These are phyloP conservation scores for Alternaria sp. DNA, from an alignment of 2,329 filamentous ascomycete genomes.

Conservation along the genomic window DNA sequence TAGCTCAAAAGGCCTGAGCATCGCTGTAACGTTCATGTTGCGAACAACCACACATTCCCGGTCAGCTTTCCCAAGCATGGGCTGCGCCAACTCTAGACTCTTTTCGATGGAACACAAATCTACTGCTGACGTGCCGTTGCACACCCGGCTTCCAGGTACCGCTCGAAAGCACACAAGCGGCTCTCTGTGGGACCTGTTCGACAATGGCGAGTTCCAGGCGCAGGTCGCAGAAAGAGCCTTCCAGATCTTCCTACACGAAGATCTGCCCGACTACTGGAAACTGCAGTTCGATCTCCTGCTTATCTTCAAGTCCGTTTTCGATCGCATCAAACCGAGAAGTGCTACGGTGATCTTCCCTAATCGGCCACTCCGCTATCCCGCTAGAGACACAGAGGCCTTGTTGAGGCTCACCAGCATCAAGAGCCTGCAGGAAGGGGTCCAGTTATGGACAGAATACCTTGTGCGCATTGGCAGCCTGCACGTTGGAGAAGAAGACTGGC, in stretches of 20 bases:
- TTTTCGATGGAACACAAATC: background rate
- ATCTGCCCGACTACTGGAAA: background rate
- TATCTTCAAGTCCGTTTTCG: slow-evolving; percentile 10
- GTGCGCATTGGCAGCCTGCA: background rate
- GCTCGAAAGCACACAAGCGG: background rate
- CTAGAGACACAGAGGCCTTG: background rate
- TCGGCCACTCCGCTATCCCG: slow-evolving; percentile 2
- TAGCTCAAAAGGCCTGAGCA: background rate
- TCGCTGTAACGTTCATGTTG: background rate
- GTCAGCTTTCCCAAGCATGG: background rate
- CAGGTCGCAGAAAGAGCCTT: slow-evolving; percentile 7
- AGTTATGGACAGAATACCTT: slow-evolving; percentile 7
- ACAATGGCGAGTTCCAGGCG: slow-evolving; percentile 5
- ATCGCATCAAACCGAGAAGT: slow-evolving; percentile 3
- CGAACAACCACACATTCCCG: background rate
- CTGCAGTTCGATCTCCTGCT: slow-evolving; percentile 10
- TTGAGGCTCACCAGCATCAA: slow-evolving; percentile 7
- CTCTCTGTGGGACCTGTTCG: background rate
- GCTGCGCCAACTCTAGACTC: background rate
- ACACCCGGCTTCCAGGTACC: background rate
- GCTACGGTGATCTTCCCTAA: slow-evolving; percentile 13
- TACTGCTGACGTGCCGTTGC: background rate
- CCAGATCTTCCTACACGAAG: slow-evolving; percentile 6
- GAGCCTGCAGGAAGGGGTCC: slow-evolving; percentile 6
- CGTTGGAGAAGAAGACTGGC: background rate